A percentile compares a stretch with the other conserved stretches of the same genome.
Conservation (phyloP, 257 asterid species). For the Thymus mandschuricus region DNA sequence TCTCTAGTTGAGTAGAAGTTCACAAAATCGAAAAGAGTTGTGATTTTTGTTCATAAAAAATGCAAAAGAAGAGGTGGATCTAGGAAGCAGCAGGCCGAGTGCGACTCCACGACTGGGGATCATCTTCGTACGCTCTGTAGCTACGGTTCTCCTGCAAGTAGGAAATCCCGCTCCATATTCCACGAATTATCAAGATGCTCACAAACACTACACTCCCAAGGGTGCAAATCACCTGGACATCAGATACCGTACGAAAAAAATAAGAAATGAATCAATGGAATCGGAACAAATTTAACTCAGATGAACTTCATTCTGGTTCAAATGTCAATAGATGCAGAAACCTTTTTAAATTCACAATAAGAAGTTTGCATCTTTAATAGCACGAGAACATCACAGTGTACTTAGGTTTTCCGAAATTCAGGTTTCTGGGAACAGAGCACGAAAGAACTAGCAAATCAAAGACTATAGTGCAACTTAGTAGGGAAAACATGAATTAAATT, state of each 20-base stretch:
- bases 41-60: too few species aligned
- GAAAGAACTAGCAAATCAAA: background rate
- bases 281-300: conserved; percentile 12
- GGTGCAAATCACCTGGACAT: conserved; percentile 81
- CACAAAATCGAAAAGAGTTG: too few species aligned
- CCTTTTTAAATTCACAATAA: background rate
- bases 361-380: background rate
- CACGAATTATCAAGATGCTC: conserved; percentile 79
- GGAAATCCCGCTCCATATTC: conserved; percentile 78
- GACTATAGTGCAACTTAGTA: background rate
- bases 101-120: conserved; percentile 62
- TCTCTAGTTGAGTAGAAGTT: too few species aligned
- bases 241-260: conserved; percentile 1
- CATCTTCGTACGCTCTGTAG: conserved; percentile 69
- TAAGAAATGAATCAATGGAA: background rate
- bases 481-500: background rate
- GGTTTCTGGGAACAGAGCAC: background rate
- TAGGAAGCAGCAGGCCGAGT: conserved; percentile 52
- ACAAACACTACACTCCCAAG: conserved; percentile 85
- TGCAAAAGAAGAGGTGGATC: too few species aligned
- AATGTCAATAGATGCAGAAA: conserved; percentile 8
- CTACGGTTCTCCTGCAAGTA: conserved; percentile 70
- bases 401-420: too few species aligned
- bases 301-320: background rate
- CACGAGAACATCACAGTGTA: background rate